Conservation (phyloP, 2,329 filamentous ascomycete genomes). For the Colletotrichum cordylinicola region DNA sequence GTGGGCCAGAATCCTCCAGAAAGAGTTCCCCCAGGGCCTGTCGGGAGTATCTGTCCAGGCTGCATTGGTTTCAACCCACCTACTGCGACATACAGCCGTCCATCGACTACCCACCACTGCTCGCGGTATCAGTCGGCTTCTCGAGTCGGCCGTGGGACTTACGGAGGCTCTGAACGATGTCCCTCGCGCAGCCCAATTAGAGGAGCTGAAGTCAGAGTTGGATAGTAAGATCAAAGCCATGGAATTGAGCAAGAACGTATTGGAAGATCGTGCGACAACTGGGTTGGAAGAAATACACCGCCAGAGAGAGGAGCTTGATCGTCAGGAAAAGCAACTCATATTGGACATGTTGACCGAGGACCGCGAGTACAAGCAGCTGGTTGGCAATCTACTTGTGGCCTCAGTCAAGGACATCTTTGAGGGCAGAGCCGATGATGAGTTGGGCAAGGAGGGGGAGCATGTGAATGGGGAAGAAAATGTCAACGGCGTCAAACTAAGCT, state of each 20-base stretch:
- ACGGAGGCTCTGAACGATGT: conserved; percentile 32
- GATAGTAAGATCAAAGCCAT: conserved; percentile 34
- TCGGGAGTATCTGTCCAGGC: conserved; percentile 13
- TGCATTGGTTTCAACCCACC: background rate
- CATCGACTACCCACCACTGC: conserved; percentile 33
- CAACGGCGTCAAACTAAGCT: background rate
- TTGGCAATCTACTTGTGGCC: conserved; percentile 34
- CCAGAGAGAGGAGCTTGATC: conserved; percentile 40
- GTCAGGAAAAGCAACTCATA: conserved; percentile 33
- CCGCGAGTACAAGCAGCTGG: conserved; percentile 30
- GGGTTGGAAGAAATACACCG: conserved; percentile 36
- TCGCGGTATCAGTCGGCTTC: conserved; percentile 29
- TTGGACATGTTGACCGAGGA: conserved; percentile 32
- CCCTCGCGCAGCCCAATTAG: conserved; percentile 30
- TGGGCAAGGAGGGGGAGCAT: background rate
- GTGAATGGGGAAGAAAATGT: background rate
- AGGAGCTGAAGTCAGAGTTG: conserved; percentile 32
- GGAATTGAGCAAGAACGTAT: conserved; percentile 36
- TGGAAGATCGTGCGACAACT: conserved; percentile 30
- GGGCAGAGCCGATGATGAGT: background rate
- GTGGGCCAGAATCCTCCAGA: conserved; percentile 33
- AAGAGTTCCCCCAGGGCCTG: conserved; percentile 20
- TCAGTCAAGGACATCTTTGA: conserved; percentile 23
- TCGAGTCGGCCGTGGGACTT: conserved; percentile 32
- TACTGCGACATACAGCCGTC: conserved; percentile 36